phyloP scores from a whole-genome alignment of 2,329 filamentous ascomycete species.

The Aureobasidium sp. region DNA sequence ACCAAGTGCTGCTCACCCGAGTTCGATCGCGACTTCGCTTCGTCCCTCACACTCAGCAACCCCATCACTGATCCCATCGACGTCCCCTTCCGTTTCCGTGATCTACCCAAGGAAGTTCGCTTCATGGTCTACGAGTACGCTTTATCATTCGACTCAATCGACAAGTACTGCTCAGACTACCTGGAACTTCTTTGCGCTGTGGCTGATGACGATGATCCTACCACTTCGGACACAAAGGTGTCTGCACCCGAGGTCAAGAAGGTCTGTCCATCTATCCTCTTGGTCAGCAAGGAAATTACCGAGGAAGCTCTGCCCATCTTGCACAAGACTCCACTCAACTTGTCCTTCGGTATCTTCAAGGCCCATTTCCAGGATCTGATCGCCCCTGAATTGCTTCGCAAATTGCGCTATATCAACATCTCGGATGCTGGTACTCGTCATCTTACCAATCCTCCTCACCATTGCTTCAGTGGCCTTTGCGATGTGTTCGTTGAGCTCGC shows the following conservation, averaged over 20 bases:
- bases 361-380: conserved; percentile 19
- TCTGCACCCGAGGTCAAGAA: conserved; percentile 10
- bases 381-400: conserved; percentile 20
- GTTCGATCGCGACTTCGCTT: background rate
- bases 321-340: conserved; percentile 21
- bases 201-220: too few species aligned
- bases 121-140: conserved; percentile 17
- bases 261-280: conserved; percentile 26
- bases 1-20: background rate
- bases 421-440: conserved; percentile 13
- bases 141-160: conserved; percentile 17
- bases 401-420: conserved; percentile 20
- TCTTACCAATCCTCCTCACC: conserved; percentile 15
- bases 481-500: conserved; percentile 22
- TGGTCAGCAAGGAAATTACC: conserved; percentile 30
- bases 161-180: conserved; percentile 20
- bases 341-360: conserved; percentile 25
- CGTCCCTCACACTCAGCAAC: background rate
- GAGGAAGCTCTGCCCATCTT: conserved; percentile 26
- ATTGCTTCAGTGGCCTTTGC: conserved; percentile 25
- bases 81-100: conserved; percentile 15
- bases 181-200: conserved; percentile 18
- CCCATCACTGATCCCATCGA: background rate
- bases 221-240: background rate
- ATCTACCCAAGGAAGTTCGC: conserved; percentile 19